A percentile compares a stretch with the other conserved stretches of the same genome.
Conservation (phyloP, 139 green algal genomes). For the Chlorella sp. region DNA sequence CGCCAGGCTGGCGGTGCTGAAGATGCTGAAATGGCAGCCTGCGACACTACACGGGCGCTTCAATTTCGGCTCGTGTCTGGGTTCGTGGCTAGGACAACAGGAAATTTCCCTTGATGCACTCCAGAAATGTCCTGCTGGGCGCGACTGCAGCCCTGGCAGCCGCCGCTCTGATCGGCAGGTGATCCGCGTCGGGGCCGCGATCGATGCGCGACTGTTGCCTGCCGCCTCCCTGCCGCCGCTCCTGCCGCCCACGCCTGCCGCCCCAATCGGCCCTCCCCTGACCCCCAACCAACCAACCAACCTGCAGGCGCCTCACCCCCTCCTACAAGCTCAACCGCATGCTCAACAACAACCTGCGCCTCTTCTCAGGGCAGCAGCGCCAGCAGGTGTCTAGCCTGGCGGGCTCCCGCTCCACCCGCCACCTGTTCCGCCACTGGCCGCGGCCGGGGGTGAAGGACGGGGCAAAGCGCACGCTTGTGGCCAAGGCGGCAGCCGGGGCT, state of each 20-base stretch:
- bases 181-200: neutral
- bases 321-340: constrained; percentile 32
- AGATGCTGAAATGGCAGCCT: no score
- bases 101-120: no score
- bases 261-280: no score
- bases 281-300: neutral
- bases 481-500: constrained; percentile 19
- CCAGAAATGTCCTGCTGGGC: neutral
- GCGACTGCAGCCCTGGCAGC: neutral
- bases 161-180: neutral
- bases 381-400: constrained; percentile 6
- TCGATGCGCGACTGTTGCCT: neutral
- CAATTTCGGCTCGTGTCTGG: no score
- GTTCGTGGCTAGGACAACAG: no score
- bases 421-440: constrained; percentile 45
- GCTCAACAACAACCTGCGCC: constrained; percentile 42
- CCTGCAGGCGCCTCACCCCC: constrained; percentile 14
- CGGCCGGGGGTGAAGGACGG: constrained; percentile 30
- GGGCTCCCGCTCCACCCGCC: neutral
- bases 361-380: constrained; percentile 14
- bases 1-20: no score
- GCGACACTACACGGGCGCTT: no score
- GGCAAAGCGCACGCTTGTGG: constrained; percentile 42
- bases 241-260: neutral
- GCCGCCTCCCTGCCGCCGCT: neutral